Base-by-base conservation (phyloP, 2,329 filamentous ascomycete species). In the Colletotrichum spaethianum region DNA sequence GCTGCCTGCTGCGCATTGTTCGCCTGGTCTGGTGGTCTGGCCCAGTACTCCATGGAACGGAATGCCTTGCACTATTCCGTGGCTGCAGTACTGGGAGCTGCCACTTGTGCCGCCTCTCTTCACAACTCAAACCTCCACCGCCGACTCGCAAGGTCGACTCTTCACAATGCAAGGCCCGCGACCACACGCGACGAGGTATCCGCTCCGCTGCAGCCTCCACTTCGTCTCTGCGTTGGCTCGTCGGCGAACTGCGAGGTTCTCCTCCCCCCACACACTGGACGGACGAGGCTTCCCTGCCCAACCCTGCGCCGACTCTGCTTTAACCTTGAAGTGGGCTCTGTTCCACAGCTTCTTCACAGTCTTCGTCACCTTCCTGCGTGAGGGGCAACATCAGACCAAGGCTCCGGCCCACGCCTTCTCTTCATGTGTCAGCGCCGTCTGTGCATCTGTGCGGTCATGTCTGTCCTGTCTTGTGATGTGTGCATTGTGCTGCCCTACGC, bases 171-270 rank as follows among this genome's bases (percentile, higher is more conserved):
- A 18, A 11, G 26, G n/a, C 40, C 16, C 40, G 14, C 31, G 44
- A 33, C 55, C n/a, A 3, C 6, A 3, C 31, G 33, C 16, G 64
- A 59, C 64, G 16, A 44, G 50, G 64, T 31, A 63, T n/a, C n/a
- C n/a, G n/a, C n/a, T n/a, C 65, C 57, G 59, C 23, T 53, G 60
- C n/a, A 33, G 44, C 52, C 59, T 53, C 65, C 69, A 69, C 69
- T 63, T 68, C 52, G 57, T 69, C 65, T 69, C 52, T 44, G 31
- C 23, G 28, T 69, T 65, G 69, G 57, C 69, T 68, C 65, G 28
- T 72, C 69, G 69, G 65, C 69, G 59, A 72, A 72, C 69, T 72
- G 65, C 69, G 65, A 69, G 69, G 12, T 18, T n/a, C n/a, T n/a
- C n/a, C n/a, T n/a, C n/a, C n/a, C 26, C 40, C 56, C 65, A 59